These are phyloP conservation scores for Cryphonectria parasitica DNA, from an alignment of 2,329 filamentous ascomycete genomes.

Conservation along the genomic window DNA sequence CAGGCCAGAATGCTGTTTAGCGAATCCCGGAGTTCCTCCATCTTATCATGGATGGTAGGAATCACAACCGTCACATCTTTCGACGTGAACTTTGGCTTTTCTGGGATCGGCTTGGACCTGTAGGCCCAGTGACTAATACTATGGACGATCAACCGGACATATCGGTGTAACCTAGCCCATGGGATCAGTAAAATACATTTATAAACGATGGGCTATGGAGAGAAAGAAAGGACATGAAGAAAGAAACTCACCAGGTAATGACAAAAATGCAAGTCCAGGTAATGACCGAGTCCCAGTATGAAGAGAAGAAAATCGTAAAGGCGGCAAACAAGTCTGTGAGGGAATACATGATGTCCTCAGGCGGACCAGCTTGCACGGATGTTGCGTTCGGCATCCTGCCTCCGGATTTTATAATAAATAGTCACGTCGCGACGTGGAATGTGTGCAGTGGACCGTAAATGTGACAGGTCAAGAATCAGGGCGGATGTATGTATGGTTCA, in stretches of 20 bases:
- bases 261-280: slow-evolving; percentile 30
- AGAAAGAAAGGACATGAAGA: neutral
- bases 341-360: slow-evolving; percentile 21
- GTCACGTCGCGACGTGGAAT: neutral
- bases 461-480: neutral
- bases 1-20: slow-evolving; percentile 76
- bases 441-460: neutral
- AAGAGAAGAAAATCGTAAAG: slow-evolving; percentile 15
- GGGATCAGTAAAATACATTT: slow-evolving; percentile 17
- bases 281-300: slow-evolving; percentile 26
- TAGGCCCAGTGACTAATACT: slow-evolving; percentile 85
- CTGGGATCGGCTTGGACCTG: slow-evolving; percentile 80
- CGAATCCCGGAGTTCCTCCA: slow-evolving; percentile 81
- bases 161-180: slow-evolving; percentile 75
- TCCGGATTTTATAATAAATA: neutral
- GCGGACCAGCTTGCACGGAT: slow-evolving; percentile 5
- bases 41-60: slow-evolving; percentile 86
- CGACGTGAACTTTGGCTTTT: slow-evolving; percentile 76
- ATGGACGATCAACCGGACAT: slow-evolving; percentile 83
- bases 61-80: slow-evolving; percentile 93
- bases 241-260: slow-evolving; percentile 47
- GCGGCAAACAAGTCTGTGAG: slow-evolving; percentile 25
- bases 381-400: slow-evolving; percentile 27
- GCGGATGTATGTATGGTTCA: slow-evolving; percentile 10
- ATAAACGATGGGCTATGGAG: neutral